Evolutionary conservation across 2,329 filamentous ascomycete genomes (phyloP).

Genomic region (Pseudocercospora cruenta): DNA sequence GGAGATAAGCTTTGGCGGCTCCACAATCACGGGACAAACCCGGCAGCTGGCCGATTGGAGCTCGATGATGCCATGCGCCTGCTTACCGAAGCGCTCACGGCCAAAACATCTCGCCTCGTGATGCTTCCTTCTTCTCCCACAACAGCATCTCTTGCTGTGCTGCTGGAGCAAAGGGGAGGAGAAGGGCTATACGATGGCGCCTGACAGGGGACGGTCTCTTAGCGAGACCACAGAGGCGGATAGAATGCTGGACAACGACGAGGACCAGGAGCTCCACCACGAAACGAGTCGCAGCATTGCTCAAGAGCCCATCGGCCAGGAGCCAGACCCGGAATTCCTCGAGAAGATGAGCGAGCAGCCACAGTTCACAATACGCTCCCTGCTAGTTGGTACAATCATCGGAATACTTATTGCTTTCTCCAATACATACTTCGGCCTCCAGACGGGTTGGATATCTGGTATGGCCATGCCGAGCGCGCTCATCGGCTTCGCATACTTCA

Average conservation of each 20-base stretch:
- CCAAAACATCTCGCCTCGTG: neutral
- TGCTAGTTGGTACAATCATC: constrained; percentile 78
- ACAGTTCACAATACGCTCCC: constrained; percentile 79
- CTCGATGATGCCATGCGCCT: neutral
- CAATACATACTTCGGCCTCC: constrained; percentile 98
- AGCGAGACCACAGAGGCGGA: constrained; percentile 9
- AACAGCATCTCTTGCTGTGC: neutral
- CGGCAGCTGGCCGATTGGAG: constrained; percentile 6
- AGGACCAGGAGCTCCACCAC: constrained; percentile 24
- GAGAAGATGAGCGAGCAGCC: constrained; percentile 41
- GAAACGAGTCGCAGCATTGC: constrained; percentile 28
- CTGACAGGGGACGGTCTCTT: constrained; percentile 37
- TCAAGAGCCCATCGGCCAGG: constrained; percentile 34
- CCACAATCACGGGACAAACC: neutral
- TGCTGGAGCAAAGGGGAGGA: neutral
- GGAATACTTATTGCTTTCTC: constrained; percentile 92
- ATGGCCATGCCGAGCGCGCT: constrained; percentile 98
- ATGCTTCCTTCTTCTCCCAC: neutral
- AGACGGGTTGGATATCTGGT: constrained; percentile 80
- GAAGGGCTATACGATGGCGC: constrained; percentile 35
- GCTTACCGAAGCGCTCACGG: neutral
- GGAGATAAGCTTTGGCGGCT: constrained; percentile 12
- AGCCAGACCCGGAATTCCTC: constrained; percentile 35
- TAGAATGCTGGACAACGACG: constrained; percentile 16
- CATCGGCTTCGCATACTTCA: constrained; percentile 94